Evolutionary conservation across 106 monocot species (phyloP).

Genomic region (Phalaenopsis equestris): DNA sequence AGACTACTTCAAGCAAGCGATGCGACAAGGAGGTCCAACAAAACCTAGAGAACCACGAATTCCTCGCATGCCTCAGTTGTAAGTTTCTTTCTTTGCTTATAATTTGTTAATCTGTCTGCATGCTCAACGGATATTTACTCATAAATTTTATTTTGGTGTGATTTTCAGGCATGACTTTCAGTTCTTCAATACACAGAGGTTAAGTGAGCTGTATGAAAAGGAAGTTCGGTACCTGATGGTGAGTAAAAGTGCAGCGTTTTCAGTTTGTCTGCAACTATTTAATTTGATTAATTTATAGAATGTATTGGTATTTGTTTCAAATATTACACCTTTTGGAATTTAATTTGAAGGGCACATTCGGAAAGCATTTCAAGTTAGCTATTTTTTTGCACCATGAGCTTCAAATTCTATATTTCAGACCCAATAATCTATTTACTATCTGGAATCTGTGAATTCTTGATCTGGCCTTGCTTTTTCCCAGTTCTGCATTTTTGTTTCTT

Average conservation of each 20-base stretch:
- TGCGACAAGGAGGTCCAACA: conserved; percentile 75
- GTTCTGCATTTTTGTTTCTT: background rate
- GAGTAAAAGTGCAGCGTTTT: background rate
- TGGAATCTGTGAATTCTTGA: background rate
- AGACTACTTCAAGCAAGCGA: conserved; percentile 93
- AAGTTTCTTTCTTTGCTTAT: conserved; percentile 16
- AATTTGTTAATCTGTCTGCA: background rate
- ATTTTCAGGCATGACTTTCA: conserved; percentile 95
- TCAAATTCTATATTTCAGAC: background rate
- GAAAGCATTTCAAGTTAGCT: background rate
- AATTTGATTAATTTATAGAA: background rate
- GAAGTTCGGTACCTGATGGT: conserved; percentile 98
- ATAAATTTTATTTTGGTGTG: background rate
- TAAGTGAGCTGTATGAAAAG: conserved; percentile 94
- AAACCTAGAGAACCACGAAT: conserved; percentile 90
- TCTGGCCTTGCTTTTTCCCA: background rate
- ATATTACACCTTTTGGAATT: background rate
- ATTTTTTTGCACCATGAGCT: background rate
- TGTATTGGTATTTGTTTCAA: background rate
- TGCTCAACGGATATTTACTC: background rate
- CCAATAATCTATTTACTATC: background rate
- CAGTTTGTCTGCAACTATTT: background rate
- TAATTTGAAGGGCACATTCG: background rate
- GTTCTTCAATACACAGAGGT: conserved; percentile 90
- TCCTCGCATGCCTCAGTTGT: conserved; percentile 98